Evolutionary conservation across 345 rosid genomes (phyloP), one percentile per base, ranked within the genome.

Genomic region (Acer saccharum): DNA sequence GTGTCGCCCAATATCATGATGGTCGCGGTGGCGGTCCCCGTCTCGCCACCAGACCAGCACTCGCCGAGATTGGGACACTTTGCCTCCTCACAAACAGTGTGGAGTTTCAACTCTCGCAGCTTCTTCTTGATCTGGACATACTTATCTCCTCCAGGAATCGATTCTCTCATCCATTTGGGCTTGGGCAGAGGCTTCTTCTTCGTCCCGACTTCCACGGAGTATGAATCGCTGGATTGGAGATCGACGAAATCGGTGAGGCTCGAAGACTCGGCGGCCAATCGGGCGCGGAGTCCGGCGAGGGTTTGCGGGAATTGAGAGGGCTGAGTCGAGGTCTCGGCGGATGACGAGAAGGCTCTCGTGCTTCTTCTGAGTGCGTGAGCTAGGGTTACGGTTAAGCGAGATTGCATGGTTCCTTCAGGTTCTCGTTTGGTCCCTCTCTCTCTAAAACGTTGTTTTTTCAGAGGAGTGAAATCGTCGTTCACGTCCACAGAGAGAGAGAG

Each of bases 1-100:
- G 99, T 96, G 72, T 96, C 99, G 21, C 99, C 99, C 11, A 94
- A 84, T 65, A 96, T 96, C 98, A 96, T 94, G 54, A 96, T 94
- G 2, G 98, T 94, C 55, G 98, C 98, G 21, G 99, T 96, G 79
- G 99, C 98, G 44, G 98, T 97, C 43, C 97, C 98, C 10, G 97
- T 97, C 78, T 97, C 98, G 35, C 99, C 99, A 6, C 98, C 99
- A 44, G 99, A 94, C 98, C 98, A 97, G 78, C 98, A 97, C 84
- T 97, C 98, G 3, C 98, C 98, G 77, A 97, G 78, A 81, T 97
- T 94, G 46, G 99, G 98, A 81, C 98, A 93, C 80, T 83, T 90
- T 11, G 98, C 99, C 85, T 97, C 99, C 83, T 94, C 99, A 77
- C 99, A 97, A 74, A 97, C 98, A 61, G 98, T 94, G 74, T 97